Conservation (phyloP, 2,329 filamentous ascomycete genomes). For the Aspergillus udagawae region DNA sequence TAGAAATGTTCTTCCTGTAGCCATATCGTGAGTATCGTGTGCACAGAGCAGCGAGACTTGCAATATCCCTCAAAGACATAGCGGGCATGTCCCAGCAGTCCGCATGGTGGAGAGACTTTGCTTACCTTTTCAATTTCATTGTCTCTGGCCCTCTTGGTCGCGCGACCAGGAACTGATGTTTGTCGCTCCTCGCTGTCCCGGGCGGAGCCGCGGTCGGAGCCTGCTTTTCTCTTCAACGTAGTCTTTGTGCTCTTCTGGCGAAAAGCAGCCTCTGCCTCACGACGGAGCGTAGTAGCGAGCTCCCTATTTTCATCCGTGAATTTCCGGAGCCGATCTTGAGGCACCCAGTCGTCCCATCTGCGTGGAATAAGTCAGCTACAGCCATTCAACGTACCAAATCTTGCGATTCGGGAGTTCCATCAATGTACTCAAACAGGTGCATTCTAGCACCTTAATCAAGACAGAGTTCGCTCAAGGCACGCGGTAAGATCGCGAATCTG, state of each 20-base stretch:
- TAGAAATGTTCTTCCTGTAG: conserved; percentile 83
- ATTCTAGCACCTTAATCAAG: too few relatives aligned
- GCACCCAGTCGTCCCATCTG: conserved; percentile 97
- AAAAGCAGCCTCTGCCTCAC: conserved; percentile 36
- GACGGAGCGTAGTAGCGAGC: conserved; percentile 58
- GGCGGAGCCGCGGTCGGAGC: conserved; percentile 41
- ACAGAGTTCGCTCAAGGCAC: neutral
- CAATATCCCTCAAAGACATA: neutral
- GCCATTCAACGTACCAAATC: neutral
- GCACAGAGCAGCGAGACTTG: neutral
- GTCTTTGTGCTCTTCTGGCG: conserved; percentile 32
- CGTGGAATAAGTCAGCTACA: conserved; percentile 11
- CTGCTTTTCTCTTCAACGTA: conserved; percentile 37
- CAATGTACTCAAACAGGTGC: too few relatives aligned
- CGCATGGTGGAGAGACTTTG: neutral
- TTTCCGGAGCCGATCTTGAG: conserved; percentile 88
- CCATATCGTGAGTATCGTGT: conserved; percentile 5
- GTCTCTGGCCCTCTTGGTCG: conserved; percentile 43
- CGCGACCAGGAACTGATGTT: conserved; percentile 40
- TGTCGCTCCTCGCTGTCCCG: conserved; percentile 45
- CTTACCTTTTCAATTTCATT: conserved; percentile 47
- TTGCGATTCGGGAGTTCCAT: too few relatives aligned
- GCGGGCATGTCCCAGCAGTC: conserved; percentile 5
- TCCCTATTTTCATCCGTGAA: conserved; percentile 93
- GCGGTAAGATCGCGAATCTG: neutral